Base-by-base conservation (phyloP, 1,139 yeast genomes). In the Suhomyces panamericanus region DNA sequence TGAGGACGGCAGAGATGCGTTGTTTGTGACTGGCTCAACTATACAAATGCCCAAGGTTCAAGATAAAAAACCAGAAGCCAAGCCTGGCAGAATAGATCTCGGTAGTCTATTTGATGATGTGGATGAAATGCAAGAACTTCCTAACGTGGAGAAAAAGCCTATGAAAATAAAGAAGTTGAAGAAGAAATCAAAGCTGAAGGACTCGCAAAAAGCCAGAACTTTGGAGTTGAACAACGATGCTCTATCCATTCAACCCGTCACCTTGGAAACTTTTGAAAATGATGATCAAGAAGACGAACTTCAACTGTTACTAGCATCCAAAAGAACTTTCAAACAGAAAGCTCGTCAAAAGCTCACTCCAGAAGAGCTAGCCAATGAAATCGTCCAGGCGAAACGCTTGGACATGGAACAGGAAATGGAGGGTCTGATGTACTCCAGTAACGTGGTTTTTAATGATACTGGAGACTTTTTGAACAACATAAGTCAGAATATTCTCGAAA, bases 391-490 rank as follows among this genome's bases (percentile, higher is more conserved):
- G 41, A 52, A 56, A 41, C 47, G 66, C 14, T 50, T 57, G 52
- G 66, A 66, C 14, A 43, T 57, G n/a, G 75, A 69, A 38, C 64
- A 66, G 11, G 60, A 60, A 8, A 35, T 58, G 26, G 67, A 57
- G 11, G 54, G 53, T 32, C 52, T 44, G 3, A 38, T 50, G 3
- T 52, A 51, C 46, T 41, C 44, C 7, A 24, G 27, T 10, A 22
- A 31, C 1, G 50, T 78, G 28, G 69, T 78, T 0, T 67, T 81
- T 38, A 84, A 84, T 58, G 87, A 81, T 44, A 82, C 81, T 4
- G 60, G 70, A 3, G 85, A 80, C 30, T 85, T 87, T 58, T 67
- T 87, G 48, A 70, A 32, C 13, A 27, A 20, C 8, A 66, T 15
- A 63, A 69, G 1, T 12, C 44, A 31, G 13, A 33, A 22, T 35